Conservation (phyloP, 495 filamentous ascomycete genomes). For the Rostrohypoxylon terebratum region DNA sequence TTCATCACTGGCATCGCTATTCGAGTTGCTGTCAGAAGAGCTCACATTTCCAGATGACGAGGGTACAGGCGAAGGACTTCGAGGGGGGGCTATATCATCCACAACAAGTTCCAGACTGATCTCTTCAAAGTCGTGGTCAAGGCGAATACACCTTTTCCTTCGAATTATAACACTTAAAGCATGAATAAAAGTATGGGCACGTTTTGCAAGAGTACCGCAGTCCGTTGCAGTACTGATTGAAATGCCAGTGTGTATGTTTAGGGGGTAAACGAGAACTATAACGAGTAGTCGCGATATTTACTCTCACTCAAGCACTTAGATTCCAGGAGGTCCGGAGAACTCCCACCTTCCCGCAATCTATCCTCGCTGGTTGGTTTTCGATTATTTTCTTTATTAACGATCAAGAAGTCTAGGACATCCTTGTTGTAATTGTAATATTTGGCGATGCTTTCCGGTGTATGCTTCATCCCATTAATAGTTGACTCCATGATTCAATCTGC, state of each 20-base stretch:
- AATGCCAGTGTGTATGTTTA: not conserved
- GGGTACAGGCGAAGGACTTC: not conserved
- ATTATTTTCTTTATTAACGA: not conserved
- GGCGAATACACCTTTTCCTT: not conserved
- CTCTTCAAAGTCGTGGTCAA: not conserved
- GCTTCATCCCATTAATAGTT: conserved; percentile 15
- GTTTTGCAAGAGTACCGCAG: not conserved
- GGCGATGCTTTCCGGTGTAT: conserved; percentile 17
- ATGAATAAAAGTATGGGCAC: not conserved
- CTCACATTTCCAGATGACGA: not conserved
- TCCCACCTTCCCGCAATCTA: no score
- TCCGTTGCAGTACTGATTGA: not conserved
- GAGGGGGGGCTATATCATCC: not conserved
- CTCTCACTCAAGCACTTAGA: not conserved
- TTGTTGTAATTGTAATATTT: not conserved
- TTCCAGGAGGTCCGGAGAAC: not conserved
- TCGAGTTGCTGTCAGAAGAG: not conserved
- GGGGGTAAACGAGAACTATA: not conserved
- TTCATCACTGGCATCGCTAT: not conserved
- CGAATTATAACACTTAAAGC: conserved; percentile 22
- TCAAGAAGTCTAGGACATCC: not conserved
- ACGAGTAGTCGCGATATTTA: no score
- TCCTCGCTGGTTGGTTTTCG: not conserved
- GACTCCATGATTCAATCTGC: conserved; percentile 21
- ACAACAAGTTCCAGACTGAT: not conserved